Evolutionary conservation across 192 early-diverging fungal species (phyloP).

Genomic region (Mortierella hygrophila): DNA sequence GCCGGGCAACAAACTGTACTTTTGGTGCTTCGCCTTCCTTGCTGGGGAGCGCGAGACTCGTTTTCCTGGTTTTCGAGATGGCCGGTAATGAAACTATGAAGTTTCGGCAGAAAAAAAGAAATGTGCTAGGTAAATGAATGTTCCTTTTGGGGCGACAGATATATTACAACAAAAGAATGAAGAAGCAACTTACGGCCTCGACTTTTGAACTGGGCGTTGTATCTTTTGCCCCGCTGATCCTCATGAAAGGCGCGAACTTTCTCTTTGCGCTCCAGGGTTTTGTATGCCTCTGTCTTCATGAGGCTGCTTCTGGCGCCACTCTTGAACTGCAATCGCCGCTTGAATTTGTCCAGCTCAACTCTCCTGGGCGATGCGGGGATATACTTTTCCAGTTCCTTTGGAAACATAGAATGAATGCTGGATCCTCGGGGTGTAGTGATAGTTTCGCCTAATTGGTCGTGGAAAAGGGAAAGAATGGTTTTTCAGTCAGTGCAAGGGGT

Average conservation of each 20-base stretch:
- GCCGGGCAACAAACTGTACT: conserved; percentile 34
- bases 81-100: conserved; percentile 44
- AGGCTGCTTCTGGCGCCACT: conserved; percentile 34
- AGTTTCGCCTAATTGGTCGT: conserved; percentile 19
- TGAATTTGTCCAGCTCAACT: conserved; percentile 41
- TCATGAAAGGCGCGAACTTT: conserved; percentile 35
- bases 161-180: not conserved
- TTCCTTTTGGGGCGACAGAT: not conserved
- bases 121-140: not conserved
- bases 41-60: not conserved
- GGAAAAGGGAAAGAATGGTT: not conserved
- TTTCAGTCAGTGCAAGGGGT: not conserved
- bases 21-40: conserved; percentile 38
- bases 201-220: conserved; percentile 41
- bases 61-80: conserved; percentile 42
- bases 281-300: conserved; percentile 33
- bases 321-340: conserved; percentile 48
- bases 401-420: conserved; percentile 35
- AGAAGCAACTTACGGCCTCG: conserved; percentile 29
- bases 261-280: conserved; percentile 26
- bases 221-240: conserved; percentile 40
- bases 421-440: conserved; percentile 49
- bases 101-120: not conserved
- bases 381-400: conserved; percentile 13
- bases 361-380: conserved; percentile 11